Evolutionary conservation across 2,329 filamentous ascomycete genomes (phyloP).

Genomic region (Nectriaceae sp.): DNA sequence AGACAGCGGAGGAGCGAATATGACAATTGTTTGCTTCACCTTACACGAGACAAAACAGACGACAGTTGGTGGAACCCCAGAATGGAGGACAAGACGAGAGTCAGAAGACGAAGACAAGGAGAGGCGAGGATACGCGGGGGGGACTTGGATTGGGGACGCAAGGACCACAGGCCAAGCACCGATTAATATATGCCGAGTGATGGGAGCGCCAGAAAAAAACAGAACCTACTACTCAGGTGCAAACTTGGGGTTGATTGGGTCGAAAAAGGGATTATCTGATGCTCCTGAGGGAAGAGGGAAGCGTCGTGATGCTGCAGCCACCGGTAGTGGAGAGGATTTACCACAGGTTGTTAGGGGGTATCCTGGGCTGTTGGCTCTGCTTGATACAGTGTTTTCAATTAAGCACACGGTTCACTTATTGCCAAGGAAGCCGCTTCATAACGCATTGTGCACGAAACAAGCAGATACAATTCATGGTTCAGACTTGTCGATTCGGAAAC

Average conservation of each 20-base stretch:
- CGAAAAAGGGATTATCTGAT: background rate
- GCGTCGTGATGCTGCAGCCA: background rate
- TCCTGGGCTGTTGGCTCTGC: no score
- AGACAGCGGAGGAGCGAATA: background rate
- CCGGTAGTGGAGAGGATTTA: background rate
- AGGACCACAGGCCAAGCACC: background rate
- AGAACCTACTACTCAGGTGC: background rate
- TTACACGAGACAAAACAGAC: conserved; percentile 29
- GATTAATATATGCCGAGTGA: background rate
- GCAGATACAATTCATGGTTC: no score
- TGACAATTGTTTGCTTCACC: conserved; percentile 28
- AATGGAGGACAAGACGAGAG: conserved; percentile 22
- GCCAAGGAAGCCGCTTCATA: no score
- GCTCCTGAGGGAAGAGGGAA: background rate
- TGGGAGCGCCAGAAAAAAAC: background rate
- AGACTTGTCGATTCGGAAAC: no score
- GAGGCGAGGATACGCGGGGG: background rate
- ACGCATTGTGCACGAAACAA: no score
- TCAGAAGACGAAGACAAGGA: background rate
- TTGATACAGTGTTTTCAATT: no score
- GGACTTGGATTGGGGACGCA: background rate
- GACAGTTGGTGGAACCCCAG: conserved; percentile 29
- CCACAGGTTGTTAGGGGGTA: no score
- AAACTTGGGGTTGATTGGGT: background rate
- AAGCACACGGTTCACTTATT: no score